A percentile compares a stretch with the other conserved stretches of the same genome.
Evolutionary conservation across 2,329 filamentous ascomycete genomes (phyloP).

Genomic region (Teratosphaeria zuluensis): DNA sequence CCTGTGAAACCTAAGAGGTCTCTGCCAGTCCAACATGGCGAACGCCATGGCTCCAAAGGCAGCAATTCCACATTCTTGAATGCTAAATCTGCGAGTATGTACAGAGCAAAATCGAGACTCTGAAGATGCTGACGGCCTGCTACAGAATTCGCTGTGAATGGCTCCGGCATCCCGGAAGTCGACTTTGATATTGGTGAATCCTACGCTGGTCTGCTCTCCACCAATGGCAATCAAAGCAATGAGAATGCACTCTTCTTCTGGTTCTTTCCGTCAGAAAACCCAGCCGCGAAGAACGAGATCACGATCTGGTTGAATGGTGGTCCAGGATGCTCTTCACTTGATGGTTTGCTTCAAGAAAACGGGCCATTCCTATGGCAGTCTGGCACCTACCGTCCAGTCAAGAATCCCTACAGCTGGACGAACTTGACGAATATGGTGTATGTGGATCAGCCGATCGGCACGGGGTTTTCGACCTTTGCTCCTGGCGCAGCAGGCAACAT

Average conservation of each 20-base stretch:
- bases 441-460: conserved; percentile 31
- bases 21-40: not conserved
- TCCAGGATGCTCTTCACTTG: conserved; percentile 35
- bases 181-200: conserved; percentile 26
- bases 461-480: conserved; percentile 10
- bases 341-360: conserved; percentile 38
- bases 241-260: conserved; percentile 35
- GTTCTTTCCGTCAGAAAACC: conserved; percentile 40
- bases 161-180: conserved; percentile 21
- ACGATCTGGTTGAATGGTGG: conserved; percentile 28
- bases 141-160: conserved; percentile 16
- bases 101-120: not conserved
- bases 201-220: conserved; percentile 21
- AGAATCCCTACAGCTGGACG: conserved; percentile 33
- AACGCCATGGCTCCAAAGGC: not conserved
- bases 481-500: conserved; percentile 18
- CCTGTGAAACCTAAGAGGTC: not conserved
- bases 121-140: not conserved
- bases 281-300: conserved; percentile 32
- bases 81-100: conserved; percentile 5
- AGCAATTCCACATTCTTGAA: conserved; percentile 3
- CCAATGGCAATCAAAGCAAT: conserved; percentile 11
- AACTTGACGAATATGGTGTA: conserved; percentile 34
- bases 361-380: conserved; percentile 30
- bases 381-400: conserved; percentile 17